phyloP scores from a whole-genome alignment of 1,139 yeast genomes.

The Zygosaccharomyces pseudobailii region DNA sequence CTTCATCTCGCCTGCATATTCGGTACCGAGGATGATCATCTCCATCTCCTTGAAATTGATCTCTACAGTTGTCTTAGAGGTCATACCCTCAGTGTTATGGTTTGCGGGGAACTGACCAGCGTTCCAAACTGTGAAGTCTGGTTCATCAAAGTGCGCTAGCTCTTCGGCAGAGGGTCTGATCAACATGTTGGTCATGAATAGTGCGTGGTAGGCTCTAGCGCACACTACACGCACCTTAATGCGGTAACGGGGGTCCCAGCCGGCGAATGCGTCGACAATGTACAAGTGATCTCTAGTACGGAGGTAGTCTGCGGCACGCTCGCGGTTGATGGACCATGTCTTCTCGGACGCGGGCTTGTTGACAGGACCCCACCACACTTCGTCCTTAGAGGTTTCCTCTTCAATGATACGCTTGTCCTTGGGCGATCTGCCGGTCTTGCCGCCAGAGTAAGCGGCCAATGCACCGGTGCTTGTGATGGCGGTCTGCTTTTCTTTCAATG shows the following conservation, averaged over 20 bases:
- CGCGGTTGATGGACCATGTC: conserved; percentile 94
- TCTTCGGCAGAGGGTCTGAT: conserved; percentile 93
- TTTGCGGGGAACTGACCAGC: conserved; percentile 99
- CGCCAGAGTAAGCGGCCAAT: conserved; percentile 90
- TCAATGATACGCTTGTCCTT: conserved; percentile 97
- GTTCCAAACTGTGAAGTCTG: conserved; percentile 96
- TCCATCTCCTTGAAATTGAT: conserved; percentile 97
- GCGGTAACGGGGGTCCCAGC: conserved; percentile 99
- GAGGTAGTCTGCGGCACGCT: conserved; percentile 94
- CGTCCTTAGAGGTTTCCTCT: conserved; percentile 74
- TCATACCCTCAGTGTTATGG: conserved; percentile 95
- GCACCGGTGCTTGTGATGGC: conserved; percentile 94
- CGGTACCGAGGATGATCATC: conserved; percentile 97
- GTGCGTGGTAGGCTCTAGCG: conserved; percentile 97
- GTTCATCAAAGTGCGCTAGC: conserved; percentile 86
- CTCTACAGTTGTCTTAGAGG: conserved; percentile 92
- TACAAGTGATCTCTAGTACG: conserved; percentile 93
- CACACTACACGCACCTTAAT: conserved; percentile 94
- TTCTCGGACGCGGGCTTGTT: conserved; percentile 91
- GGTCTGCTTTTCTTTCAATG: conserved; percentile 81
- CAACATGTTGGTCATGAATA: conserved; percentile 97
- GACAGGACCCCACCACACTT: conserved; percentile 99
- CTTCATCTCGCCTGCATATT: conserved; percentile 99
- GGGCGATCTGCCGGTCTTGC: conserved; percentile 97
- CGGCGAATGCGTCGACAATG: conserved; percentile 95